These are phyloP conservation scores for Cladosporium phlei DNA, from an alignment of 2,329 filamentous ascomycete genomes.

Conservation along the genomic window DNA sequence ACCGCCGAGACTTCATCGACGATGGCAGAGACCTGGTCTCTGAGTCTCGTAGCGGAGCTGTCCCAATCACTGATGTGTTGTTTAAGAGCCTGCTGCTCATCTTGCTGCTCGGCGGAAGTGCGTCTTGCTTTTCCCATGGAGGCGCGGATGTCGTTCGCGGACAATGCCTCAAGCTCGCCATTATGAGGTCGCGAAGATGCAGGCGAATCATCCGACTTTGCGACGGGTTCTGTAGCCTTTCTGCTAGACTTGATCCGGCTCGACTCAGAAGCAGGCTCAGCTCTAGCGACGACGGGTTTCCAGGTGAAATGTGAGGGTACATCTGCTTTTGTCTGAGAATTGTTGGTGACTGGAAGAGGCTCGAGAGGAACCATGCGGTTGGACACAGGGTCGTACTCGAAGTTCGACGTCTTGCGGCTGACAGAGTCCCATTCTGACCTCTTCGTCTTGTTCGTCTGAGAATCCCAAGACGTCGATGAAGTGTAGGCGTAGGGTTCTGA, in stretches of 20 bases:
- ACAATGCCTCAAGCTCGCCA: conserved; percentile 38
- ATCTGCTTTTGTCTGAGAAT: neutral
- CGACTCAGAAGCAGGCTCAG: neutral
- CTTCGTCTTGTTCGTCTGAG: conserved; percentile 27
- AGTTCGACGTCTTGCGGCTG: conserved; percentile 25
- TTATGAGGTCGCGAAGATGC: neutral
- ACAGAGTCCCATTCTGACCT: conserved; percentile 31
- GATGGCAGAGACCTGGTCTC: conserved; percentile 2
- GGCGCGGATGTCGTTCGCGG: conserved; percentile 39
- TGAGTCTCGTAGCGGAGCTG: conserved; percentile 3
- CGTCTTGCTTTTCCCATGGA: conserved; percentile 34
- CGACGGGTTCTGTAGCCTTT: neutral
- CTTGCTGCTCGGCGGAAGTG: neutral
- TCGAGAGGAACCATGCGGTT: conserved; percentile 33
- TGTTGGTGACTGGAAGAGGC: too few species aligned
- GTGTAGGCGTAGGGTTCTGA: conserved; percentile 23
- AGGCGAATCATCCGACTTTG: too few species aligned
- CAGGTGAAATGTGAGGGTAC: neutral
- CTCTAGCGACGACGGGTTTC: neutral
- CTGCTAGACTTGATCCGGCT: neutral
- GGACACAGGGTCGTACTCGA: conserved; percentile 35
- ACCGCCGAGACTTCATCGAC: conserved; percentile 4
- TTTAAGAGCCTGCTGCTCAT: conserved; percentile 5
- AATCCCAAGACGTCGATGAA: conserved; percentile 29
- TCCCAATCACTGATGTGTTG: conserved; percentile 12